Percentiles rank a stretch among this genome's conserved stretches.
Conservation (phyloP, 2,329 filamentous ascomycete species). For the Diaporthe longicolla region DNA sequence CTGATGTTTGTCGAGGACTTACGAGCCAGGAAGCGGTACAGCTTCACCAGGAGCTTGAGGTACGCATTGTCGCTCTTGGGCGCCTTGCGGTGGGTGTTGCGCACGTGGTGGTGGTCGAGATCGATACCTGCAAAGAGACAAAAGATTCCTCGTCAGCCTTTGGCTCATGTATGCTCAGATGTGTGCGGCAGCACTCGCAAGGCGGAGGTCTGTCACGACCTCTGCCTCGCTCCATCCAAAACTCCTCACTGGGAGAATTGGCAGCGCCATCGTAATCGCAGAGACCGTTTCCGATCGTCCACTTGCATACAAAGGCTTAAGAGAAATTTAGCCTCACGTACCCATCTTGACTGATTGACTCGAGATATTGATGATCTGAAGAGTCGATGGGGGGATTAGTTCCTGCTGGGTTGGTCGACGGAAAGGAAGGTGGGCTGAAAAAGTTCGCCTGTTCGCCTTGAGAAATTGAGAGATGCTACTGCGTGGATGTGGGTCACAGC, state of each 20-base stretch:
- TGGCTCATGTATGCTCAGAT: conserved; percentile 74
- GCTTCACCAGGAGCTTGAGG: conserved; percentile 97
- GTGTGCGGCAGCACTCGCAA: conserved; percentile 50
- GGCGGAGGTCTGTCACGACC: conserved; percentile 42
- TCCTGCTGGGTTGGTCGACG: conserved; percentile 52
- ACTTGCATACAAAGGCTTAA: conserved; percentile 66
- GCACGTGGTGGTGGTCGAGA: conserved; percentile 79
- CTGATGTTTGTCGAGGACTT: conserved; percentile 60
- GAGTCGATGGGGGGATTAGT: conserved; percentile 59
- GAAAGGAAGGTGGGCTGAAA: conserved; percentile 44
- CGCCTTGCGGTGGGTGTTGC: conserved; percentile 86
- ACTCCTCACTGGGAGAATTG: conserved; percentile 30
- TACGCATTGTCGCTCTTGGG: conserved; percentile 98
- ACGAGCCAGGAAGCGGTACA: conserved; percentile 97
- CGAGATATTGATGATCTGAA: conserved; percentile 48
- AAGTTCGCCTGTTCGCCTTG: conserved; percentile 41
- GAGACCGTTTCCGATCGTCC: conserved; percentile 49
- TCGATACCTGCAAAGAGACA: conserved; percentile 74
- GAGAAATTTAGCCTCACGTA: conserved; percentile 64
- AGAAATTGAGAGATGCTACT: conserved; percentile 38
- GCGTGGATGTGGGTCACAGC: conserved; percentile 36
- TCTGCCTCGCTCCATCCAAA: conserved; percentile 36
- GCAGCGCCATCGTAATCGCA: conserved; percentile 43
- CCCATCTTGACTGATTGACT: conserved; percentile 70
- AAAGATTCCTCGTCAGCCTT: conserved; percentile 71